Percentiles rank a stretch among this genome's conserved stretches.
These are phyloP conservation scores for Citrullus amarus DNA, from an alignment of 306 rosid species.

Conservation along the genomic window DNA sequence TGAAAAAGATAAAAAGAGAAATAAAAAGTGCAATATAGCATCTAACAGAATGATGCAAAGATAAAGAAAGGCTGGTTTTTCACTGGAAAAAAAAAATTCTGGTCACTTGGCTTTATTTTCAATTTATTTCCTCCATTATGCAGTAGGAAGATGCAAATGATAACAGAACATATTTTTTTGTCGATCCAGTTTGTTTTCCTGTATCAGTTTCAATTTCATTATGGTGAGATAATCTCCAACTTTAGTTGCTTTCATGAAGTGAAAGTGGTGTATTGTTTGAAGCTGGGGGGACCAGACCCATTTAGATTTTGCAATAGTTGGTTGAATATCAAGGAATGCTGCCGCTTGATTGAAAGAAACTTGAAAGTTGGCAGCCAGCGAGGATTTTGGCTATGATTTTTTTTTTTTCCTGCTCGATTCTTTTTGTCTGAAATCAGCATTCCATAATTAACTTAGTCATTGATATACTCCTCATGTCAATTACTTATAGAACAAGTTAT, in stretches of 20 bases:
- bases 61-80: too few species aligned
- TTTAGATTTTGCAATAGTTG: too few species aligned
- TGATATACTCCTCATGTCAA: not conserved
- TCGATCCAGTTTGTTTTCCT: not conserved
- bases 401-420: not conserved
- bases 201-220: not conserved
- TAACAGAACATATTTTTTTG: not conserved
- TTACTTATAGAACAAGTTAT: not conserved
- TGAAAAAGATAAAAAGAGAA: too few species aligned
- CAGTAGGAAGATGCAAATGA: not conserved
- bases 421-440: not conserved
- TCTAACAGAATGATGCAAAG: too few species aligned
- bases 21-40: too few species aligned
- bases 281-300: too few species aligned
- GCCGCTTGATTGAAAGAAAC: too few species aligned
- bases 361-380: too few species aligned
- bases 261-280: too few species aligned
- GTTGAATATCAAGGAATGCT: too few species aligned
- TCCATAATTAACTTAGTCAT: not conserved
- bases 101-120: not conserved
- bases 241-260: not conserved
- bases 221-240: not conserved
- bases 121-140: not conserved
- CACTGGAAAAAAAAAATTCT: not conserved
- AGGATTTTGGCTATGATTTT: not conserved